These are phyloP conservation scores for Kazachstania sp. DNA, from an alignment of 1,139 yeast species.

Conservation along the genomic window DNA sequence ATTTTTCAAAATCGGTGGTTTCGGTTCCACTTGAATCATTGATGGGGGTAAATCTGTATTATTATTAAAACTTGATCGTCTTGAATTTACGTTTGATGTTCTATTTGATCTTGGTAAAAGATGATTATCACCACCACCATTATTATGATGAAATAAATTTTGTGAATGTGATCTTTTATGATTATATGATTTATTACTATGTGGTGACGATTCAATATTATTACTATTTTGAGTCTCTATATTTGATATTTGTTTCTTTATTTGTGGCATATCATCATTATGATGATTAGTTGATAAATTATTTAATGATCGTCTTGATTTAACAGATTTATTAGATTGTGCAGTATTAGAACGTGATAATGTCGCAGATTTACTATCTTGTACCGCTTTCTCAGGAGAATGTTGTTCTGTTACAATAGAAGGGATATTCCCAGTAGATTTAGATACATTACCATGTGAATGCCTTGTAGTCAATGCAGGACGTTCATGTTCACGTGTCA, in stretches of 20 bases:
- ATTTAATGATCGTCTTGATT: slow-evolving; percentile 1
- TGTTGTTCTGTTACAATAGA: not conserved
- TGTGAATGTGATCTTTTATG: slow-evolving; percentile 10
- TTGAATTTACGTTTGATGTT: slow-evolving; percentile 1
- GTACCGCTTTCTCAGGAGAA: not conserved
- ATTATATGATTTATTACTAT: not conserved
- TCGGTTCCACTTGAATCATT: slow-evolving; percentile 59
- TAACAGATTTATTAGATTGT: slow-evolving; percentile 9
- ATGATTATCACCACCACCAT: not conserved
- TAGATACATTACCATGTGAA: not conserved
- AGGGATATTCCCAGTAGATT: not conserved
- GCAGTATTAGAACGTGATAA: slow-evolving; percentile 13
- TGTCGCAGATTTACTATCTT: slow-evolving; percentile 5
- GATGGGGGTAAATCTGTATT: slow-evolving; percentile 48
- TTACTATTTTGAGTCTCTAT: slow-evolving; percentile 3
- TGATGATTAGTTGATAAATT: not conserved
- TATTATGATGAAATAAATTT: slow-evolving; percentile 1
- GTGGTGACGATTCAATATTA: not conserved
- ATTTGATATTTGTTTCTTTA: slow-evolving; percentile 5
- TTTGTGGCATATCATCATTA: not conserved
- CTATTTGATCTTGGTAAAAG: not conserved
- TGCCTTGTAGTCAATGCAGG: not conserved
- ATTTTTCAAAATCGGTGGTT: slow-evolving; percentile 51
- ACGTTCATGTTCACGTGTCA: not conserved
- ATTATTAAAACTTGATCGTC: slow-evolving; percentile 20